These are phyloP conservation scores for Pythium plurisporium DNA, from an alignment of 352 stramenopile species.

Conservation along the genomic window DNA sequence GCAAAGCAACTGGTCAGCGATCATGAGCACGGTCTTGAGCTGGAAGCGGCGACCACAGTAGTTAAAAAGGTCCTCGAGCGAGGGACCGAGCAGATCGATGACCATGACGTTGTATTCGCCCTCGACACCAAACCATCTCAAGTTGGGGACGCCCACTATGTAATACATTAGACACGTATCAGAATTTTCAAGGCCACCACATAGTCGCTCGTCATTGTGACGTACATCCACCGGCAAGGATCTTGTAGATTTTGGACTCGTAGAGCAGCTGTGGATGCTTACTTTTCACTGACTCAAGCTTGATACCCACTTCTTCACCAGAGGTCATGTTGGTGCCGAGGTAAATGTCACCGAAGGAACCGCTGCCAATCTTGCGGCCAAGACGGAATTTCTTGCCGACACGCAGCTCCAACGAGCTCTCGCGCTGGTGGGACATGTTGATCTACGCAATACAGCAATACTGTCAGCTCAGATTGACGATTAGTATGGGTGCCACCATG, in stretches of 20 bases:
- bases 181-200: background rate
- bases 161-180: constrained; percentile 19
- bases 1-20: constrained; percentile 83
- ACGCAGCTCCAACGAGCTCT: constrained; percentile 93
- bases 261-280: constrained; percentile 99
- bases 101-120: constrained; percentile 99
- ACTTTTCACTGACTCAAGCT: constrained; percentile 97
- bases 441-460: background rate
- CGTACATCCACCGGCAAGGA: constrained; percentile 97
- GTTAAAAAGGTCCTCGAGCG: constrained; percentile 87
- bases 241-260: constrained; percentile 99
- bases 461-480: background rate
- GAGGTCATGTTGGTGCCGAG: constrained; percentile 99
- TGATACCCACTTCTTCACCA: constrained; percentile 98
- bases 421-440: constrained; percentile 61
- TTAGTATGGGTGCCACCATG: background rate
- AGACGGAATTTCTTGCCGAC: constrained; percentile 99
- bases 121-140: constrained; percentile 99
- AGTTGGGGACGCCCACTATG: constrained; percentile 97
- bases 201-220: background rate
- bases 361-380: constrained; percentile 98
- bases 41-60: constrained; percentile 87
- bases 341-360: constrained; percentile 99
- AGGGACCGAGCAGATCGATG: constrained; percentile 98
- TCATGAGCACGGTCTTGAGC: constrained; percentile 96